Base-by-base conservation (phyloP, 768 basidiomycete genomes). In the Rhodotorula babjevae region DNA sequence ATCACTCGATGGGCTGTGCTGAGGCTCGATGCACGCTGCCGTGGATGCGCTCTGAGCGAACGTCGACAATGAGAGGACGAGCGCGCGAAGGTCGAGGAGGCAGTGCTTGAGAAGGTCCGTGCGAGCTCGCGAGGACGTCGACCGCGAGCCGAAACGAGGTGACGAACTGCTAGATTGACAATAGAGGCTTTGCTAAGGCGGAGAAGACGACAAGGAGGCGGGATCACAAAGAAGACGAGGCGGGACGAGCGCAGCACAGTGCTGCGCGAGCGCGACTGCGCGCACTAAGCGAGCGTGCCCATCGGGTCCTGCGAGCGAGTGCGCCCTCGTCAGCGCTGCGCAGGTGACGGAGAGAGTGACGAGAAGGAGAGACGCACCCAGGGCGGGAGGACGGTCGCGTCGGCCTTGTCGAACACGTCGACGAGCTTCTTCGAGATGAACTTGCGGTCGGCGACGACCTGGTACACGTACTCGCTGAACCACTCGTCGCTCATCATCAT, bases 391-490 rank as follows among this genome's bases (percentile, higher is more conserved):
- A 90, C 87, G 31, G 85, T 80, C 73, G 83, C 82, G 47, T 92
- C 84, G 7, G 85, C 87, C 16, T 84, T 80, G 77, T 97, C 92
- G 68, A 86, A 89, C 25, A 97, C 87, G 78, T 88, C 86, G 46
- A 90, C 87, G 67, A 93, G 89, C 49, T 92, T 88, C 80, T 86
- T 89, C 16, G 73, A 71, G 50, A 76, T 33, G 59, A 40, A 47
- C 33, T 55, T 55, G 65, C 89, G 63, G 91, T 92, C 27, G 25
- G 76, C 72, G 6, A 96, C 95, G 36, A 95, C 88, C 82, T 98
- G 95, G 82, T 92, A 98, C 42, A 95, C 91, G 79, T 87, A 92
- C 89, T 97, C 84, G 67, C 89, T 88, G 81, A 97, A 97, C 94
- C 95, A 98, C 1, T 76, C 79, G 75, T 91, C 90, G 61, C 88